A percentile compares a stretch with the other conserved stretches of the same genome.
These are phyloP conservation scores for Fusarium nygamai DNA, from an alignment of 2,329 filamentous ascomycete genomes.

Conservation along the genomic window DNA sequence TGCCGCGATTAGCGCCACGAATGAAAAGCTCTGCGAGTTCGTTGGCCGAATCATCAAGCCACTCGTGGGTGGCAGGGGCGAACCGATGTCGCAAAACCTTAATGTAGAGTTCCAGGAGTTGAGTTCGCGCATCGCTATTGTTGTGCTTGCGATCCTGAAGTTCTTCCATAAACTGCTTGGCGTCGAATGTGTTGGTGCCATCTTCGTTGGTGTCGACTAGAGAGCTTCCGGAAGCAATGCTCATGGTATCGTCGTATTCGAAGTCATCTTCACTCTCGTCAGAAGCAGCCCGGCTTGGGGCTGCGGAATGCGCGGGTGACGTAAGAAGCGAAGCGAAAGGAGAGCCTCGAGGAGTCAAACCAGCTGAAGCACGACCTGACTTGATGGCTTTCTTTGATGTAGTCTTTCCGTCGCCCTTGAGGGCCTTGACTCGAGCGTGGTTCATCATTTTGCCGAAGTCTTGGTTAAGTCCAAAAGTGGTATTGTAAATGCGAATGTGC, in stretches of 20 bases:
- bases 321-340: slow-evolving; percentile 66
- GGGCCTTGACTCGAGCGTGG: slow-evolving; percentile 73
- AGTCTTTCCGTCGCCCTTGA: slow-evolving; percentile 77
- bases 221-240: slow-evolving; percentile 54
- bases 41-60: slow-evolving; percentile 66
- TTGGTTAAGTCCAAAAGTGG: neutral
- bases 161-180: slow-evolving; percentile 72
- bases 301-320: slow-evolving; percentile 68
- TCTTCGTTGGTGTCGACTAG: slow-evolving; percentile 70
- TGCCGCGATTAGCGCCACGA: slow-evolving; percentile 75
- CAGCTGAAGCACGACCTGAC: slow-evolving; percentile 66
- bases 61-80: slow-evolving; percentile 47
- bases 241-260: slow-evolving; percentile 57
- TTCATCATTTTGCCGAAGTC: slow-evolving; percentile 57
- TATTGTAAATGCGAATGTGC: neutral
- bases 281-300: slow-evolving; percentile 69
- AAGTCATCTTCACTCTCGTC: slow-evolving; percentile 67
- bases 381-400: slow-evolving; percentile 73
- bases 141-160: slow-evolving; percentile 81
- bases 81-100: slow-evolving; percentile 64
- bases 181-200: slow-evolving; percentile 70
- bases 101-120: slow-evolving; percentile 48
- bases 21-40: slow-evolving; percentile 72
- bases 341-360: slow-evolving; percentile 66
- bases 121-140: slow-evolving; percentile 75